Evolutionary conservation across 306 rosid species (phyloP), one percentile per base, ranked within the genome.

Genomic region (Prunus dulcis): DNA sequence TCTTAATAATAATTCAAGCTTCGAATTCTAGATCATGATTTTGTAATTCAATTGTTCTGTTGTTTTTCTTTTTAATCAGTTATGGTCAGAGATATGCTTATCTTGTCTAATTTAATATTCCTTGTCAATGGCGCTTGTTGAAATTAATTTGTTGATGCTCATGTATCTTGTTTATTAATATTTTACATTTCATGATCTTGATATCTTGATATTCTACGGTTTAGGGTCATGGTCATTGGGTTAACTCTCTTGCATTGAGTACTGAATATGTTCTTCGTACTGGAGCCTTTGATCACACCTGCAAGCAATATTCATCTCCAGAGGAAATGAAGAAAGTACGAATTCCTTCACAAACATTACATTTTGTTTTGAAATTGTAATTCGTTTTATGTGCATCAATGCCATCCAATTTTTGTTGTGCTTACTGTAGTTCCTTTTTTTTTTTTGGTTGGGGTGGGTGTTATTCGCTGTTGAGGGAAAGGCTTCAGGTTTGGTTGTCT

Each of bases 141-240:
- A 28, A 9, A 11, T 23, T 77, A 4, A 22, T 25, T 6, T 49
- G 34, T 57, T 47, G 51, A 49, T 49, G 47, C 25, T 13, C 0
- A 49, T 55, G 22, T 38, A 38, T 38, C 43, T 38, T 38, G 43
- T 38, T 38, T 38, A 38, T 38, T 9, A 38, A 38, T 38, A 38
- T 38, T 38, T 38, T 38, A 38, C 43, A 38, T 38, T 38, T 38
- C 43, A 7, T 38, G 46, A 70, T 60, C 23, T 62, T 69, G 49
- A n/a, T 62, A 67, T 22, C 19, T 81, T 18, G 67, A 76, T 9
- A 67, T 86, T 73, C 46, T 64, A 72, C 88, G 79, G 38, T 78
- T 84, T 71, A 92, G 99, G 99, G 97, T 75, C 99, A 95, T 78
- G 99, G 91, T 14, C 93, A 90, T 81, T 95, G 97, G 97, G 96